These are phyloP conservation scores for Daldinia bambusicola DNA, from an alignment of 495 filamentous ascomycete genomes.

Conservation along the genomic window DNA sequence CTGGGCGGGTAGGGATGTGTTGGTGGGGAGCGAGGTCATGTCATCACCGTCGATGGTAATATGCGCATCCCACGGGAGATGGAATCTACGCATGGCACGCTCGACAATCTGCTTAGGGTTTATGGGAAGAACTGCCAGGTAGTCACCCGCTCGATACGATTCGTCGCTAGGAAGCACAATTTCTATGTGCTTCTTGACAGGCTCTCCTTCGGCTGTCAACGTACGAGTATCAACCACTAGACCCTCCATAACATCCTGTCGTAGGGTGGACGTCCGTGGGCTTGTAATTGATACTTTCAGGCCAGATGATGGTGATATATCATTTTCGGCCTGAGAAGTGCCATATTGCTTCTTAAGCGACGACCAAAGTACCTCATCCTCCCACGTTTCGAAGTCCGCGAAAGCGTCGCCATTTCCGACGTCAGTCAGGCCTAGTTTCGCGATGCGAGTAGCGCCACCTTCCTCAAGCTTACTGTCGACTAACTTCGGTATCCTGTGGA, in stretches of 20 bases:
- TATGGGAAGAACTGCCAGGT: conserved; percentile 76
- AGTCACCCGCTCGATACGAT: conserved; percentile 77
- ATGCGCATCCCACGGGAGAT: conserved; percentile 71
- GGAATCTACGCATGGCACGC: conserved; percentile 60
- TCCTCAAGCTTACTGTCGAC: conserved; percentile 64
- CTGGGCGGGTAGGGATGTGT: conserved; percentile 66
- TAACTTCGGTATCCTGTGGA: conserved; percentile 75
- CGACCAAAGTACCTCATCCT: conserved; percentile 72
- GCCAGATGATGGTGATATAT: conserved; percentile 42
- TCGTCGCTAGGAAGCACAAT: conserved; percentile 72
- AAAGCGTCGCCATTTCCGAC: conserved; percentile 73
- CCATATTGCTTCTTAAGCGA: conserved; percentile 64
- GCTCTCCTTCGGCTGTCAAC: conserved; percentile 64
- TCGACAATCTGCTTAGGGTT: conserved; percentile 69
- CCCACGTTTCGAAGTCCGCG: conserved; percentile 77
- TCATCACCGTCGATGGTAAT: conserved; percentile 58
- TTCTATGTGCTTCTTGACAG: conserved; percentile 72
- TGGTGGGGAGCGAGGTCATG: conserved; percentile 66
- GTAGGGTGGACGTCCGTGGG: conserved; percentile 67
- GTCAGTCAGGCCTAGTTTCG: conserved; percentile 67
- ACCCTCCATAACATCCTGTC: conserved; percentile 73
- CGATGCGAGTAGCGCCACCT: conserved; percentile 65
- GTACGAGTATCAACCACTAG: conserved; percentile 64
- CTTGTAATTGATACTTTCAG: conserved; percentile 68
- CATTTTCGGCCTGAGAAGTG: conserved; percentile 35